A percentile compares a stretch with the other conserved stretches of the same genome.
Conservation (phyloP, 371 early-diverging fungal species). For the Mucor racemosus region DNA sequence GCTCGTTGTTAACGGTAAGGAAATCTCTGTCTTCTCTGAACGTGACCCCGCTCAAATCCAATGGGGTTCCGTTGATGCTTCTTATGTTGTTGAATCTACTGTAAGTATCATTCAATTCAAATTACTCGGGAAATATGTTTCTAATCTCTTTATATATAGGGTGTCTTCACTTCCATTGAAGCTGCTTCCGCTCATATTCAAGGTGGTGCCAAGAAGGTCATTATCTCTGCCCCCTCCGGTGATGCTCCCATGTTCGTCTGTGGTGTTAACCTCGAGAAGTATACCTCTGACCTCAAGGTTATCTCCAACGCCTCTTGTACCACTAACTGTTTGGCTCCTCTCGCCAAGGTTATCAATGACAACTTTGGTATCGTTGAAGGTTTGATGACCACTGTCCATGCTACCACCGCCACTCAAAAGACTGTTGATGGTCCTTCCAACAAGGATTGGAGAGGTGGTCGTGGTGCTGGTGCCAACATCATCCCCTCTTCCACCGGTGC, state of each 20-base stretch:
- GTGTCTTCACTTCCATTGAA: conserved; percentile 94
- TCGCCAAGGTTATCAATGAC: conserved; percentile 98
- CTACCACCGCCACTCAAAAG: conserved; percentile 99
- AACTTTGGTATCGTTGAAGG: conserved; percentile 87
- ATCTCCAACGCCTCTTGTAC: conserved; percentile 99
- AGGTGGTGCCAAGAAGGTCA: conserved; percentile 95
- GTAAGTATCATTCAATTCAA: not conserved
- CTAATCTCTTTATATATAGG: conserved; percentile 72
- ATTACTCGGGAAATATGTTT: not conserved
- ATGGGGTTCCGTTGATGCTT: conserved; percentile 90
- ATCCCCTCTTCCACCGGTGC: conserved; percentile 99
- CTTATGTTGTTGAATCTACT: conserved; percentile 65
- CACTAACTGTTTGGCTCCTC: conserved; percentile 99
- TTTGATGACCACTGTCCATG: conserved; percentile 98
- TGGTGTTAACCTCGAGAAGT: conserved; percentile 95
- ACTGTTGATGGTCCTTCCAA: conserved; percentile 99
- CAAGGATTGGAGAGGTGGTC: conserved; percentile 94
- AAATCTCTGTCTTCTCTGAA: conserved; percentile 76
- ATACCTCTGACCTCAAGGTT: conserved; percentile 83
- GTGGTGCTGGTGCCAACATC: conserved; percentile 97
- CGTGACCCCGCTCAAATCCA: conserved; percentile 85
- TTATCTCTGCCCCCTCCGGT: conserved; percentile 97
- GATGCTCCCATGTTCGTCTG: conserved; percentile 89
- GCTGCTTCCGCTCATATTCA: conserved; percentile 88
- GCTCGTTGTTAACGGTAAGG: conserved; percentile 84